phyloP scores from a whole-genome alignment of 2,329 filamentous ascomycete genomes.

The Myriosclerotinia scirpicola region DNA sequence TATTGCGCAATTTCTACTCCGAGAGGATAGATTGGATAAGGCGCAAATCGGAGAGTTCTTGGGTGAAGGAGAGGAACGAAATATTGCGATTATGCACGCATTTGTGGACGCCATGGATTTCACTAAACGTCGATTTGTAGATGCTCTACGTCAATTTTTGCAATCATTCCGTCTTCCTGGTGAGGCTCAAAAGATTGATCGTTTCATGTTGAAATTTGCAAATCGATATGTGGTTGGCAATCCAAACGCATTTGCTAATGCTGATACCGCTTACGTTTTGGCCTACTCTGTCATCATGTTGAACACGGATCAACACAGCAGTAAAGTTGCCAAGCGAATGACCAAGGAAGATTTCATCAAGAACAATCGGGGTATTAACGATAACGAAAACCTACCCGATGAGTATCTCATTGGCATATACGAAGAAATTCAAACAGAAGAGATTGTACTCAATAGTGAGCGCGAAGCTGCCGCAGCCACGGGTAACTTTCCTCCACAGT shows the following conservation, averaged over 20 bases:
- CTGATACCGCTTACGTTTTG: constrained; percentile 94
- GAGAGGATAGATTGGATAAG: constrained; percentile 85
- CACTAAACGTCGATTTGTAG: constrained; percentile 84
- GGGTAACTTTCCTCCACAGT: constrained; percentile 59
- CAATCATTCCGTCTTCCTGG: constrained; percentile 94
- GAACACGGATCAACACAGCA: constrained; percentile 93
- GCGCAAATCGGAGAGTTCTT: constrained; percentile 90
- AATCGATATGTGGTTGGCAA: constrained; percentile 94
- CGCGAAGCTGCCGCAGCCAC: constrained; percentile 83
- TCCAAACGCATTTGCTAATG: constrained; percentile 95
- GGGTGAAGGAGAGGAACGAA: constrained; percentile 87
- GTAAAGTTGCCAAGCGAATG: constrained; percentile 82
- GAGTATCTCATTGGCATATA: constrained; percentile 89
- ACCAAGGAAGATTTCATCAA: constrained; percentile 97
- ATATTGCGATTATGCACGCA: constrained; percentile 97
- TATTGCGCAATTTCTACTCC: constrained; percentile 79
- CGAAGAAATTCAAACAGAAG: constrained; percentile 86
- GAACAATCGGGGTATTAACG: constrained; percentile 98
- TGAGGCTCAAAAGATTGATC: constrained; percentile 98
- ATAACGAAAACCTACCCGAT: constrained; percentile 87
- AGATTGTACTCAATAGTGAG: constrained; percentile 93
- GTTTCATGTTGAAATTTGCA: constrained; percentile 98
- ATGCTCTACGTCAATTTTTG: constrained; percentile 85
- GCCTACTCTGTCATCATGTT: constrained; percentile 96
- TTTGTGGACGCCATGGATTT: constrained; percentile 98